These are phyloP conservation scores for Fusarium sambucinum DNA, from an alignment of 2,329 filamentous ascomycete species.

Conservation along the genomic window DNA sequence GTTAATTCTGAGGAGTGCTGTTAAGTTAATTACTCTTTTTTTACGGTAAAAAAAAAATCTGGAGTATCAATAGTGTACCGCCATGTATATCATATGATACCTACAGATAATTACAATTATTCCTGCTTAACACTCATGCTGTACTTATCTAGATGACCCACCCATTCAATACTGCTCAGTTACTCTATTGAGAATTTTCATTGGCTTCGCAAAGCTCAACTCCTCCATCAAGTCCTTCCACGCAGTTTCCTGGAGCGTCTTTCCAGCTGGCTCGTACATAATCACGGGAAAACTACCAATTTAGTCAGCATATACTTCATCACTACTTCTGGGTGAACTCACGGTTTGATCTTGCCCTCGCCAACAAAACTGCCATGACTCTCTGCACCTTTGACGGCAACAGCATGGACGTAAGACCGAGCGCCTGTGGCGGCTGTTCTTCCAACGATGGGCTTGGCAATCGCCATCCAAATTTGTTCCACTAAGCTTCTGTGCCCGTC, in stretches of 20 bases:
- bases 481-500: conserved; percentile 45
- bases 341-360: conserved; percentile 47
- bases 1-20: too few relatives aligned
- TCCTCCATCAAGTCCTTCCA: conserved; percentile 45
- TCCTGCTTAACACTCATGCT: too few relatives aligned
- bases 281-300: conserved; percentile 28
- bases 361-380: conserved; percentile 46
- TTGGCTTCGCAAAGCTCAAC: conserved; percentile 38
- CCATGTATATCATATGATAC: too few relatives aligned
- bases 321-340: background rate
- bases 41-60: too few relatives aligned
- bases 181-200: conserved; percentile 13
- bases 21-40: too few relatives aligned
- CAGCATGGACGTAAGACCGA: conserved; percentile 43
- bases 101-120: background rate
- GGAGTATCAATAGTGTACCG: too few relatives aligned
- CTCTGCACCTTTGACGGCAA: conserved; percentile 35
- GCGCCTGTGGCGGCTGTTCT: conserved; percentile 35
- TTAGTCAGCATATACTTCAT: conserved; percentile 3
- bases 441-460: conserved; percentile 23
- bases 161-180: background rate
- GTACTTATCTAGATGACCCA: too few relatives aligned
- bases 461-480: conserved; percentile 20
- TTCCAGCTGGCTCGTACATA: conserved; percentile 40
- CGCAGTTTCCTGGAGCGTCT: conserved; percentile 31